Evolutionary conservation across 2,329 filamentous ascomycete genomes (phyloP).

Genomic region (Cladosporium halotolerans): DNA sequence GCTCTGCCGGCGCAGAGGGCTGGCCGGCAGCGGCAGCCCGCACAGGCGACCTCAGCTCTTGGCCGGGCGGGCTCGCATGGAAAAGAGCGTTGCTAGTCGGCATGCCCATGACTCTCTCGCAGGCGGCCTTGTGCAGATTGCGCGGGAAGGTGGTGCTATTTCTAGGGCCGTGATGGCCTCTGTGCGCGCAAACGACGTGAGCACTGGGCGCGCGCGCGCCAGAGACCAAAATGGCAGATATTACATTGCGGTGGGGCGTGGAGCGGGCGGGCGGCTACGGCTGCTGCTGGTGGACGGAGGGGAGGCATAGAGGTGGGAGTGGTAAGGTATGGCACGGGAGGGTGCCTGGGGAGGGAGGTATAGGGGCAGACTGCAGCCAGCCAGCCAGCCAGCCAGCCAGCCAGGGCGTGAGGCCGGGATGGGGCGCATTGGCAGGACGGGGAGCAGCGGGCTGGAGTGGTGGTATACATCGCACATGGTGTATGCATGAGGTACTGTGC

Average conservation of each 20-base stretch:
- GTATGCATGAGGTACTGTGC: neutral
- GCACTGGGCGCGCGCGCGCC: neutral
- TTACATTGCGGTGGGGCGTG: constrained; percentile 11
- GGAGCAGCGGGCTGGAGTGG: too few species aligned
- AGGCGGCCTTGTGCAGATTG: constrained; percentile 5
- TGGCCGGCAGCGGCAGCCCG: neutral
- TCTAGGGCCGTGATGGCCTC: neutral
- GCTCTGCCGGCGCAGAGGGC: constrained; percentile 4
- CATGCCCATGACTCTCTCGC: neutral
- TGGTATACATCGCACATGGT: too few species aligned
- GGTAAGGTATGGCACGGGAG: neutral
- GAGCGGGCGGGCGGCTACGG: constrained; percentile 7
- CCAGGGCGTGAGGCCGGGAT: too few species aligned
- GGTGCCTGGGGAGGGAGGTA: neutral
- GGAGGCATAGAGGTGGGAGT: neutral
- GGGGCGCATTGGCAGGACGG: too few species aligned
- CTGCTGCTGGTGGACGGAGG: neutral
- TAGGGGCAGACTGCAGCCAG: neutral
- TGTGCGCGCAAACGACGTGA: neutral
- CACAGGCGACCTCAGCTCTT: neutral
- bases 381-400: neutral
- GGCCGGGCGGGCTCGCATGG: neutral
- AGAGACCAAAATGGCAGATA: constrained; percentile 10
- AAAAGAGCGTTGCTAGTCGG: neutral
- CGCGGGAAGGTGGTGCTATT: constrained; percentile 2